Conservation (phyloP, 495 filamentous ascomycete species). For the Achaetomiella virescens region DNA sequence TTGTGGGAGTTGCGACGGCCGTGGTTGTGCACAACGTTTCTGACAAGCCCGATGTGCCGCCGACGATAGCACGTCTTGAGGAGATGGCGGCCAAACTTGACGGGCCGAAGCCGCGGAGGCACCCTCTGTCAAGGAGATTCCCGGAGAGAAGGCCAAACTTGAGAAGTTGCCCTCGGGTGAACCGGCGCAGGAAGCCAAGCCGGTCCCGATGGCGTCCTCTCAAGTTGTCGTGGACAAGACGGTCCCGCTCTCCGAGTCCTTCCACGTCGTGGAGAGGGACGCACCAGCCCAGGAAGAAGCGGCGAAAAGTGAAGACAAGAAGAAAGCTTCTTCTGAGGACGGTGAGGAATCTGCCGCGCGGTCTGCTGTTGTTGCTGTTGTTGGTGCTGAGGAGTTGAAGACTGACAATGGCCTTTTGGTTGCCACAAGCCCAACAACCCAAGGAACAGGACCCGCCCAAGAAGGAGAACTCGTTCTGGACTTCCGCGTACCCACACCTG, state of each 20-base stretch:
- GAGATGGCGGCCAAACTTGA: constrained; percentile 18
- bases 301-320: constrained; percentile 17
- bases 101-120: not conserved
- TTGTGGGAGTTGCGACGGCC: constrained; percentile 17
- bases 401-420: constrained; percentile 31
- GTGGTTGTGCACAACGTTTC: constrained; percentile 17
- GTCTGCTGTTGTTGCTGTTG: constrained; percentile 16
- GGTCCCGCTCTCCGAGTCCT: constrained; percentile 34
- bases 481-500: constrained; percentile 39
- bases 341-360: constrained; percentile 30
- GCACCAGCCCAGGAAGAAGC: constrained; percentile 27
- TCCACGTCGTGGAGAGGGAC: constrained; percentile 31
- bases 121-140: not conserved
- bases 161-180: not conserved
- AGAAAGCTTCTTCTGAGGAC: constrained; percentile 28
- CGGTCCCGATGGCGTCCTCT: constrained; percentile 20
- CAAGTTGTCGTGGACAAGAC: constrained; percentile 25
- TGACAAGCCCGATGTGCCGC: constrained; percentile 12
- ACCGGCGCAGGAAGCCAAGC: constrained; percentile 7
- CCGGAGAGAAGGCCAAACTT: constrained; percentile 8
- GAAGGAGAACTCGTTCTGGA: constrained; percentile 24
- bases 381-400: constrained; percentile 28
- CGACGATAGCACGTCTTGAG: constrained; percentile 19
- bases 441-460: constrained; percentile 17
- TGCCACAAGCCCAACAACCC: constrained; percentile 21